Conservation (phyloP, 176 grass and related monocot species). For the Sorghum bicolor region Sorghum_bicolor_NCBIv3 NC_012878.2:50642501-50643000, state of each 20-base stretch:
- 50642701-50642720: conserved; percentile 82
- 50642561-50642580: not conserved
- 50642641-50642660: not conserved
- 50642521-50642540: conserved; percentile 32
- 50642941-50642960: not conserved
- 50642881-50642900: not conserved
- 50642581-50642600: not conserved
- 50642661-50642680: conserved; percentile 55
- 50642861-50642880: not conserved
- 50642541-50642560: not conserved
- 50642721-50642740: conserved; percentile 39
- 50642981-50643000: not conserved
- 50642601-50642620: conserved; percentile 25
- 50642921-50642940: not conserved
- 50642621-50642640: conserved; percentile 29
- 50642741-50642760: not conserved
- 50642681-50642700: conserved; percentile 53
- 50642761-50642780: not conserved
- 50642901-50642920: not conserved
- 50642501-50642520: not conserved
- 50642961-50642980: not conserved
- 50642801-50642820: not conserved
- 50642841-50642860: not conserved
- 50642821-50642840: not conserved
- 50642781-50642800: not conserved